These are phyloP conservation scores for Chaetomium strumarium DNA, from an alignment of 2,329 filamentous ascomycete genomes.

Conservation along the genomic window DNA sequence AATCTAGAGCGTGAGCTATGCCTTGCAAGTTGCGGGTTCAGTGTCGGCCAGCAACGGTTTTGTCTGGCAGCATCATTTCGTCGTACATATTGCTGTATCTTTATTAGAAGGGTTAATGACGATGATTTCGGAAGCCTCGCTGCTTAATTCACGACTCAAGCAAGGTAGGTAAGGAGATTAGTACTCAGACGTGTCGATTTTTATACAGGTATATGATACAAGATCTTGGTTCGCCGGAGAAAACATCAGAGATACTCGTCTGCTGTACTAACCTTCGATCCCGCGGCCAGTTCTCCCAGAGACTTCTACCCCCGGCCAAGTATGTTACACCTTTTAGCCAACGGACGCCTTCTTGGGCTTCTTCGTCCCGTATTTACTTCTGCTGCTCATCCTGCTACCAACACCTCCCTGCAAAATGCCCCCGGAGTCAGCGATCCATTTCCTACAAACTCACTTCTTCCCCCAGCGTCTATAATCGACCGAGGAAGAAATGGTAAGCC, in stretches of 20 bases:
- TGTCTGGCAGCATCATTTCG: neutral
- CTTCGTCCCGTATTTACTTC: constrained; percentile 98
- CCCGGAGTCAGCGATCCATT: constrained; percentile 17
- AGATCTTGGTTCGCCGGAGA: neutral
- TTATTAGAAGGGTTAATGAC: neutral
- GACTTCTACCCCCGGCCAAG: too few species aligned
- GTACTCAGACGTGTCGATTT: neutral
- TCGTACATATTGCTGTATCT: constrained; percentile 7
- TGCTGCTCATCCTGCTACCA: constrained; percentile 70
- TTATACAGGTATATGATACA: constrained; percentile 16
- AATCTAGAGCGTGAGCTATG: neutral
- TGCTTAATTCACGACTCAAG: neutral
- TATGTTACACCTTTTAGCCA: constrained; percentile 28
- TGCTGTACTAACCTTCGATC: neutral
- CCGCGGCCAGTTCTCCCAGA: neutral
- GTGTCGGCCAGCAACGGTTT: neutral
- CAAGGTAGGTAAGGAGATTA: neutral
- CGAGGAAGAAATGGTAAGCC: neutral
- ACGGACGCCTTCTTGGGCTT: constrained; percentile 81
- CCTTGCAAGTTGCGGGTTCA: neutral
- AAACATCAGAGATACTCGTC: neutral
- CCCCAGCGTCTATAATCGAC: neutral
- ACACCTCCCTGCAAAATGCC: constrained; percentile 70
- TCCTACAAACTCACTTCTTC: too few species aligned
- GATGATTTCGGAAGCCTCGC: neutral